Evolutionary conservation across 768 basidiomycete genomes (phyloP).

Genomic region (Lactifluus piperatus): DNA sequence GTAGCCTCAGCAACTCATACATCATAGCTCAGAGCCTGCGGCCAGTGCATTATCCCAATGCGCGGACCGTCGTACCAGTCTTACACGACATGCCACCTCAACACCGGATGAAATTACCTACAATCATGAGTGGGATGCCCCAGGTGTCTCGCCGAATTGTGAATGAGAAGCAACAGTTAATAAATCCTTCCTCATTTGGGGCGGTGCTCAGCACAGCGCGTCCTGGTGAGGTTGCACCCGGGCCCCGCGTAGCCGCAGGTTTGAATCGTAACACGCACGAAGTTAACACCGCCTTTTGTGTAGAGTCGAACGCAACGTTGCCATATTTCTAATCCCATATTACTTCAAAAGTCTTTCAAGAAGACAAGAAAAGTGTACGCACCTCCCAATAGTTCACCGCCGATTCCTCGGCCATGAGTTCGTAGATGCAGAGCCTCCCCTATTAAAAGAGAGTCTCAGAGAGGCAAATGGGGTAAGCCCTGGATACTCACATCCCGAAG

Average conservation of each 20-base stretch:
- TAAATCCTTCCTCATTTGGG: conserved; percentile 59
- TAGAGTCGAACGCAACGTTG: conserved; percentile 85
- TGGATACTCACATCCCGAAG: conserved; percentile 65
- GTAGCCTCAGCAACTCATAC: not conserved
- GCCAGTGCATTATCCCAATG: not conserved
- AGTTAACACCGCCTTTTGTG: conserved; percentile 87
- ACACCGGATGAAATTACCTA: conserved; percentile 77
- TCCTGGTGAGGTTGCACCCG: conserved; percentile 26
- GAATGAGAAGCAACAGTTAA: conserved; percentile 89
- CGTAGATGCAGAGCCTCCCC: conserved; percentile 93
- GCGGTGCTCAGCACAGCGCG: conserved; percentile 22
- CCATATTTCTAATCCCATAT: conserved; percentile 70
- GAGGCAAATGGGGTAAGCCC: not conserved
- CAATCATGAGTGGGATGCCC: conserved; percentile 86
- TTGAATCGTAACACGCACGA: conserved; percentile 83
- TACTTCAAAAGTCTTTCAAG: not conserved
- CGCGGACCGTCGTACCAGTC: not conserved
- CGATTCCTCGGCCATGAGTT: conserved; percentile 95
- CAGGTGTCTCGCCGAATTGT: conserved; percentile 78
- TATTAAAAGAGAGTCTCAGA: conserved; percentile 24
- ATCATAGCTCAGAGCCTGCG: not conserved
- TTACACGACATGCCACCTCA: not conserved
- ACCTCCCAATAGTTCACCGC: conserved; percentile 99
- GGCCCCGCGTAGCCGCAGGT: conserved; percentile 43
- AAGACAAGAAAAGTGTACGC: conserved; percentile 17